phyloP scores from a whole-genome alignment of 2,329 filamentous ascomycete genomes.

The Colletotrichum musae region DNA sequence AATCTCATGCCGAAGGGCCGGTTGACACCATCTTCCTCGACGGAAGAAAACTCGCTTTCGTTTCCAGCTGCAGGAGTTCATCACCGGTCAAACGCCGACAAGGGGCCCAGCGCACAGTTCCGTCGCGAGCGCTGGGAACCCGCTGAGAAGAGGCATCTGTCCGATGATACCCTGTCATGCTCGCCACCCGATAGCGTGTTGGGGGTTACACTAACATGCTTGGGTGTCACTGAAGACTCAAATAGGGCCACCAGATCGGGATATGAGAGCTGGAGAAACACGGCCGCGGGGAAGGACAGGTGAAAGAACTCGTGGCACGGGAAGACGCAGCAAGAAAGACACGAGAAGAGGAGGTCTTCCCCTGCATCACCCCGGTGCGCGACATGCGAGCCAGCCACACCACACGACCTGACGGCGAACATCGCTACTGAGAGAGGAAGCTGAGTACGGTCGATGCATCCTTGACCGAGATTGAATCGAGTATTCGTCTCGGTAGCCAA shows the following conservation, averaged over 20 bases:
- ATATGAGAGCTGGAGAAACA: background rate
- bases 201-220: background rate
- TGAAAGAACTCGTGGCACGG: constrained; percentile 14
- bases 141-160: constrained; percentile 27
- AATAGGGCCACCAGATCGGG: constrained; percentile 18
- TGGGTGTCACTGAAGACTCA: constrained; percentile 14
- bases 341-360: background rate
- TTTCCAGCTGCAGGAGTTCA: constrained; percentile 23
- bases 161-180: constrained; percentile 12
- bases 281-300: background rate
- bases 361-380: background rate
- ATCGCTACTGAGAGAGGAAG: constrained; percentile 21
- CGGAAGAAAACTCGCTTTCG: constrained; percentile 8
- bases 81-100: background rate
- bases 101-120: constrained; percentile 30
- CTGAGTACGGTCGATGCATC: background rate
- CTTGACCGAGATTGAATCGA: constrained; percentile 20
- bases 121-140: constrained; percentile 15
- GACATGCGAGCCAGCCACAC: background rate
- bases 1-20: too few species aligned
- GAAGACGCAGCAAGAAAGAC: background rate
- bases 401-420: constrained; percentile 1
- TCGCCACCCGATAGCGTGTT: constrained; percentile 1
- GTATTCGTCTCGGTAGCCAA: background rate
- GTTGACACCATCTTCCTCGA: background rate